phyloP scores from a whole-genome alignment of 805 yeast species.

The Spathaspora boniae region DNA sequence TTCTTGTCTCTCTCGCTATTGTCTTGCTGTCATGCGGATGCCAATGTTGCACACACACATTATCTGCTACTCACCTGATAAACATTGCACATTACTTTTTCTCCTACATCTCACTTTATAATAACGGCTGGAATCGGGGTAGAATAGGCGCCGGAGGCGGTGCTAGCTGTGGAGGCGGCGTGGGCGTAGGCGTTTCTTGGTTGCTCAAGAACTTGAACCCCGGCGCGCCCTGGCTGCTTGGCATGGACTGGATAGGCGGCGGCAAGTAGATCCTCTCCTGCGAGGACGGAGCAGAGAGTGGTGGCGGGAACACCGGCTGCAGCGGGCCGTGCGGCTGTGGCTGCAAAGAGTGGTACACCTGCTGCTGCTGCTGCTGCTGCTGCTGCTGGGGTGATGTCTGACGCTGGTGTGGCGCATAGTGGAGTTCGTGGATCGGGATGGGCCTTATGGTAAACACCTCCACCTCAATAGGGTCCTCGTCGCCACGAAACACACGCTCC shows the following conservation, averaged over 20 bases:
- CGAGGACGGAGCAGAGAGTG: too few relatives aligned
- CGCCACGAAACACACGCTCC: constrained; percentile 31
- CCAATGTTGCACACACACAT: too few relatives aligned
- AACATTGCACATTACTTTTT: too few relatives aligned
- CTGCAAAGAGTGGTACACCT: too few relatives aligned
- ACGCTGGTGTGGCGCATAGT: background rate
- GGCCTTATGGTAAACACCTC: constrained; percentile 36
- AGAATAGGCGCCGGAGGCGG: constrained; percentile 27
- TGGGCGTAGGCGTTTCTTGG: constrained; percentile 12
- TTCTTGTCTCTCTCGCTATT: constrained; percentile 4
- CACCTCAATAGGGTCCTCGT: constrained; percentile 29
- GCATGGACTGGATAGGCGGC: constrained; percentile 7
- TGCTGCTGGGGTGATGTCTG: constrained; percentile 20
- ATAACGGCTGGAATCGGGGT: constrained; percentile 32
- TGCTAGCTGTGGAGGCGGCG: constrained; percentile 18
- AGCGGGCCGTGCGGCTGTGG: constrained; percentile 6
- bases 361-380: constrained; percentile 19
- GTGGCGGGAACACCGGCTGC: background rate
- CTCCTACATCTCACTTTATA: constrained; percentile 13
- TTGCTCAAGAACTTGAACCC: constrained; percentile 10
- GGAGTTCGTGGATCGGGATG: constrained; percentile 33
- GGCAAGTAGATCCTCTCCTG: constrained; percentile 7
- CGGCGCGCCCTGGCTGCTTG: constrained; percentile 2
- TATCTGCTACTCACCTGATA: too few relatives aligned
- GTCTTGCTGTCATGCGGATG: too few relatives aligned